Conservation (phyloP, 139 green algal genomes). For the Closterium sp. region DNA sequence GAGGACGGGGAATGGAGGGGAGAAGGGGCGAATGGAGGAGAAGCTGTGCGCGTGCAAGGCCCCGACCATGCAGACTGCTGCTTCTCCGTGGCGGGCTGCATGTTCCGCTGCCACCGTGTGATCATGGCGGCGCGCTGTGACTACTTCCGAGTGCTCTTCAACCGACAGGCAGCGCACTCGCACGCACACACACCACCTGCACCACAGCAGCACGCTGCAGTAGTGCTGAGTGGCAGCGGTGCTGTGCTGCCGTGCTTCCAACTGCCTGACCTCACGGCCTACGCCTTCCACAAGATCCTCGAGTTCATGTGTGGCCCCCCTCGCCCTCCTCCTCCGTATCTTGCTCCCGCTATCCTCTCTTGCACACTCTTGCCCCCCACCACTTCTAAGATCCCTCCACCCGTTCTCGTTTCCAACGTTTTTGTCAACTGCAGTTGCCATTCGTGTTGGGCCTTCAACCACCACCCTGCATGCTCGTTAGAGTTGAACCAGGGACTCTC, state of each 20-base stretch:
- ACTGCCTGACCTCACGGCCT: constrained; percentile 14
- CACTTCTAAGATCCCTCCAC: not conserved
- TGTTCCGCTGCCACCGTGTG: constrained; percentile 30
- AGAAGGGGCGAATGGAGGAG: not conserved
- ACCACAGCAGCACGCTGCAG: not conserved
- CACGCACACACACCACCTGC: not conserved
- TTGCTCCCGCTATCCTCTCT: not conserved
- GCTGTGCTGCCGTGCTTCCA: not conserved
- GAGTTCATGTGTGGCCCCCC: constrained; percentile 42
- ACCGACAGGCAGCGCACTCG: not conserved
- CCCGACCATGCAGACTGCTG: constrained; percentile 37
- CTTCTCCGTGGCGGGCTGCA: constrained; percentile 10
- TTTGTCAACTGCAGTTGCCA: not conserved
- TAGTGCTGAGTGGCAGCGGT: not conserved
- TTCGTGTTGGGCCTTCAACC: not conserved
- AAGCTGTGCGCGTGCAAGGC: not conserved
- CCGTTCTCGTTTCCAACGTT: too few species aligned
- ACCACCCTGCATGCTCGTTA: too few species aligned
- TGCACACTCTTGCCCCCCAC: not conserved
- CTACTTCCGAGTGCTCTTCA: constrained; percentile 46
- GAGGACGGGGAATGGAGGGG: not conserved
- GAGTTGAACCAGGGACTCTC: too few species aligned
- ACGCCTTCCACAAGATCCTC: constrained; percentile 33
- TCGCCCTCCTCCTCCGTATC: not conserved
- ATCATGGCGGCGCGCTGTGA: constrained; percentile 40